A percentile compares a stretch with the other conserved stretches of the same genome.
These are phyloP conservation scores for Yamadazyma taylorii DNA, from an alignment of 1,139 yeast genomes.

Conservation along the genomic window DNA sequence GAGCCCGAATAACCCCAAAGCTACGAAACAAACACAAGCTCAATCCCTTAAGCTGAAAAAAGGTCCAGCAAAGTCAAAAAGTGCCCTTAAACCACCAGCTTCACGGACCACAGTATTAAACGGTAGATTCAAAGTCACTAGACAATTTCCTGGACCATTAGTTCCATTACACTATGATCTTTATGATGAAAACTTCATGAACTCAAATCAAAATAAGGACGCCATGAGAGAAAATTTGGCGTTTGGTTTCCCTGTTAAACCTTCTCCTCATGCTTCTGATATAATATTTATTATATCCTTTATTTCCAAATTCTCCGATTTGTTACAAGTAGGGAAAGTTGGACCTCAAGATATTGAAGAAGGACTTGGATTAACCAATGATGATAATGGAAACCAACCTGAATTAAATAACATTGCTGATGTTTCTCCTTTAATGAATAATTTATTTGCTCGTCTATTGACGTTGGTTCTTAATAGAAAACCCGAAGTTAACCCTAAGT, in stretches of 20 bases:
- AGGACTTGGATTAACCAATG: conserved; percentile 47
- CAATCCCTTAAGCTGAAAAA: not conserved
- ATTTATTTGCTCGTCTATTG: conserved; percentile 35
- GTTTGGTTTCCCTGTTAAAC: conserved; percentile 26
- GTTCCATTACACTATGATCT: conserved; percentile 36
- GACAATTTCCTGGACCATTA: conserved; percentile 44
- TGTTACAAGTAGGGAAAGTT: conserved; percentile 29
- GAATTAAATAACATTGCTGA: conserved; percentile 14
- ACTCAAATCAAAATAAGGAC: conserved; percentile 18
- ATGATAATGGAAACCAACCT: no score
- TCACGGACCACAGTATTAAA: conserved; percentile 35
- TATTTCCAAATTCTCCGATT: conserved; percentile 40
- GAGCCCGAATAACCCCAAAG: no score
- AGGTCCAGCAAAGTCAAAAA: conserved; percentile 5
- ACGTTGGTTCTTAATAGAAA: conserved; percentile 44
- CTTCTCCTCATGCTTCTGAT: conserved; percentile 46
- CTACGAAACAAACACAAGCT: not conserved
- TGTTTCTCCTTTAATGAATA: conserved; percentile 36
- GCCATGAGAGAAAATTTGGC: conserved; percentile 27
- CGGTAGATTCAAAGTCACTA: conserved; percentile 28
- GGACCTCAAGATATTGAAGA: conserved; percentile 52
- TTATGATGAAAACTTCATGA: conserved; percentile 38
- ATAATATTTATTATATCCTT: conserved; percentile 44
- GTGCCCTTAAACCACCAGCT: conserved; percentile 8
- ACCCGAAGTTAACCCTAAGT: conserved; percentile 26